Base-by-base conservation (phyloP, 2,329 filamentous ascomycete species). In the Trichoderma arundinaceum region DNA sequence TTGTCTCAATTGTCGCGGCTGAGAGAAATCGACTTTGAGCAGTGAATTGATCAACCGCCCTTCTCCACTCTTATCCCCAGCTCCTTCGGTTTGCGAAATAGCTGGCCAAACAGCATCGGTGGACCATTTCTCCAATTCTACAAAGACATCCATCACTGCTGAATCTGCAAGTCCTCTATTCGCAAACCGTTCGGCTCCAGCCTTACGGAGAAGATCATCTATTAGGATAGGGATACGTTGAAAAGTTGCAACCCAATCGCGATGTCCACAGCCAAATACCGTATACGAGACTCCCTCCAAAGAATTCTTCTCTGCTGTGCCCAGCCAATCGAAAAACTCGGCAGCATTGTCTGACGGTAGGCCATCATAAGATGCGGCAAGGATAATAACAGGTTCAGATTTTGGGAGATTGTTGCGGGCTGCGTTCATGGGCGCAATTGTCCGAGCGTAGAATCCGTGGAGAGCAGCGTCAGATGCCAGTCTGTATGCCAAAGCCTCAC, bases 291-390 rank as follows among this genome's bases (percentile, higher is more conserved):
- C 82, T n/a, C 80, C 82, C 5, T 84, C 77, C 3, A 89, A 73
- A 71, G 3, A 76, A 67, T 86, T 79, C 39, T 82, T 77, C 4
- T 82, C 79, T 10, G 84, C 74, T 12, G 72, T 78, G 69, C 86
- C 79, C 2, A 91, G 71, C 90, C 89, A 92, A 4, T 82, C 77
- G 41, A 87, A 83, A 71, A 92, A 92, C 53, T 86, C 81, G 0
- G 78, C 81, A 0, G 90, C 90, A 66, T 92, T 91, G 68, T 91
- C 88, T 0, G 89, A 85, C 0, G 90, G 88, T 60, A 89, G 81
- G 1, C 90, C 90, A 71, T 92, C 89, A 71, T 92, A 92, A 1
- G 85, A 88, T 0, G 89, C 83, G 0, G 86, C 86, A 67, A 92
- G 83, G 64, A 92, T 80, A 12, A 90, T 78, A 0, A 89, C 79